A percentile compares a stretch with the other conserved stretches of the same genome.
Evolutionary conservation across 2,329 filamentous ascomycete species (phyloP).

Genomic region (Colletotrichum sansevieriae): DNA sequence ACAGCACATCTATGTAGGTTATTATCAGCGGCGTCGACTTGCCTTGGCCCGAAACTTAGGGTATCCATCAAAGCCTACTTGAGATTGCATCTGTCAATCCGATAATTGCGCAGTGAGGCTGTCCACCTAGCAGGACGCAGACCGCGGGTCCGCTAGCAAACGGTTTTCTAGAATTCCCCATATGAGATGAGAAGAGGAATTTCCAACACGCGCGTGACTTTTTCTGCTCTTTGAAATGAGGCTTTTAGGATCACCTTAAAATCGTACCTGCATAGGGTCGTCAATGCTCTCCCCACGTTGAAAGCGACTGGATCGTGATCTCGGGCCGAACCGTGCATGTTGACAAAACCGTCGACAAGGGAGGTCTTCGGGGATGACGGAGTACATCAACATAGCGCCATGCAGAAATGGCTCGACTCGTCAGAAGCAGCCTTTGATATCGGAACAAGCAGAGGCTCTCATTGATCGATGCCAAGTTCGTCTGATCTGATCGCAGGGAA

Average conservation of each 20-base stretch:
- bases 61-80: not conserved
- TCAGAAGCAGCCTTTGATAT: not conserved
- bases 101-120: slow-evolving; percentile 6
- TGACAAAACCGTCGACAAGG: slow-evolving; percentile 1
- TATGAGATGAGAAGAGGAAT: not conserved
- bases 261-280: not conserved
- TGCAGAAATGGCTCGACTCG: not conserved
- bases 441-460: not conserved
- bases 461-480: slow-evolving; percentile 9
- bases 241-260: not conserved
- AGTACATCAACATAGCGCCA: not conserved
- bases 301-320: slow-evolving; percentile 8
- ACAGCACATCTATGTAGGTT: slow-evolving; percentile 11
- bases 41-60: slow-evolving; percentile 13
- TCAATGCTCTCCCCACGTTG: slow-evolving; percentile 11
- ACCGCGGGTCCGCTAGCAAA: slow-evolving; percentile 10
- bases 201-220: not conserved
- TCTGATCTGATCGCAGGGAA: slow-evolving; percentile 3
- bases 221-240: not conserved
- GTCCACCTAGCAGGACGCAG: slow-evolving; percentile 6
- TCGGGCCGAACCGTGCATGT: slow-evolving; percentile 40
- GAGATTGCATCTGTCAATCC: slow-evolving; percentile 7
- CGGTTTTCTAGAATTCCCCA: slow-evolving; percentile 9
- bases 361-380: slow-evolving; percentile 16
- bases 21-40: not conserved